Percentiles rank a stretch among this genome's conserved stretches.
phyloP scores from a whole-genome alignment of 2,329 filamentous ascomycete species.

The Aureobasidium melanogenum region DNA sequence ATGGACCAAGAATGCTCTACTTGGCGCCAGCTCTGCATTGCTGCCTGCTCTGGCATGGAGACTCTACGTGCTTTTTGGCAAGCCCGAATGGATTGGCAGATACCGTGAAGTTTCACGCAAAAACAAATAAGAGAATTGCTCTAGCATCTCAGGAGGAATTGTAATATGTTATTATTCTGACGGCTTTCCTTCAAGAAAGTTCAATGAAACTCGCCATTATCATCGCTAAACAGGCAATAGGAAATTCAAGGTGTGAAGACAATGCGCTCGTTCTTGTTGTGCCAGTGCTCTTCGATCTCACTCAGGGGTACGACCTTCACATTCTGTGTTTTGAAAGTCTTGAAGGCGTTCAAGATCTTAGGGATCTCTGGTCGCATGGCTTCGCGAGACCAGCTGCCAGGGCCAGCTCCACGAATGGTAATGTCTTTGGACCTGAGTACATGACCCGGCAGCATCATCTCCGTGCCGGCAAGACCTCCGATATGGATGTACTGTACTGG shows the following conservation, averaged over 20 bases:
- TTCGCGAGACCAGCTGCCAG: constrained; percentile 21
- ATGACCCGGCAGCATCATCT: constrained; percentile 33
- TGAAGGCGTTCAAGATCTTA: constrained; percentile 17
- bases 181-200: no score
- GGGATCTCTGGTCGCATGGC: constrained; percentile 18
- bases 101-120: not conserved
- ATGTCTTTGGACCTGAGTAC: constrained; percentile 43
- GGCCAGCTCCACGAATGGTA: constrained; percentile 27
- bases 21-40: not conserved
- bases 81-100: not conserved
- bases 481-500: constrained; percentile 46
- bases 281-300: constrained; percentile 21
- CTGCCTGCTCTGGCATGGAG: not conserved
- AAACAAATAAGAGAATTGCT: not conserved
- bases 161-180: not conserved
- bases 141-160: not conserved
- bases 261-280: constrained; percentile 16
- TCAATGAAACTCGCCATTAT: no score
- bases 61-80: constrained; percentile 2
- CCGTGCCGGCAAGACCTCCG: constrained; percentile 34
- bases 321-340: constrained; percentile 14
- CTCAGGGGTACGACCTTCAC: constrained; percentile 17
- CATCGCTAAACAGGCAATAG: no score
- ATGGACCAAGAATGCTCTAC: not conserved
- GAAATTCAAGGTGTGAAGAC: constrained; percentile 16